These are phyloP conservation scores for Colletotrichum zoysiae DNA, from an alignment of 2,329 filamentous ascomycete species.

Conservation along the genomic window DNA sequence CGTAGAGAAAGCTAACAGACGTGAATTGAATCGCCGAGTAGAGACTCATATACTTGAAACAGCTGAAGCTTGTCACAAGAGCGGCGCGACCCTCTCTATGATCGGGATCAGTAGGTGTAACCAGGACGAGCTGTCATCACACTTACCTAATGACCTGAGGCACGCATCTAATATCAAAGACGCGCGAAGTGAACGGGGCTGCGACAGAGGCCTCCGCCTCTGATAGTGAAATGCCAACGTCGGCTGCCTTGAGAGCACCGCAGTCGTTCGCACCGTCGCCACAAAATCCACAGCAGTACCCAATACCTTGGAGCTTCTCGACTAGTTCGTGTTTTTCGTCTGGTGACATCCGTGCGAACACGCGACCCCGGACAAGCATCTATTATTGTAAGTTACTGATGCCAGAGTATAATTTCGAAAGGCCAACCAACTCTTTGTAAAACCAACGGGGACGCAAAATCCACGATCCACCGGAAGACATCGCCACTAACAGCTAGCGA, in stretches of 20 bases:
- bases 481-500: constrained; percentile 92
- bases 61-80: constrained; percentile 98
- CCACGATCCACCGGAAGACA: constrained; percentile 95
- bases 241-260: constrained; percentile 94
- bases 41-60: constrained; percentile 99
- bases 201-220: constrained; percentile 98
- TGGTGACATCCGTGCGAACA: constrained; percentile 98
- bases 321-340: constrained; percentile 99
- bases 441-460: constrained; percentile 86
- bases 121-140: constrained; percentile 34
- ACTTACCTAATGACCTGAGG: constrained; percentile 85
- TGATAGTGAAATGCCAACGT: constrained; percentile 96
- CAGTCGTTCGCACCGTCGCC: constrained; percentile 98
- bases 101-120: not conserved
- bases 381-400: constrained; percentile 51
- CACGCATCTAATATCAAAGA: constrained; percentile 97
- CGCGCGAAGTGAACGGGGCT: constrained; percentile 94
- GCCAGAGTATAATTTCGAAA: not conserved
- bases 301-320: constrained; percentile 95
- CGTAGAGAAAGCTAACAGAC: constrained; percentile 95
- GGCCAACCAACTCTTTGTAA: constrained; percentile 73
- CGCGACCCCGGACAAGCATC: constrained; percentile 91
- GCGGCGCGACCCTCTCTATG: constrained; percentile 88
- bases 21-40: constrained; percentile 99
- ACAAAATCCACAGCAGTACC: constrained; percentile 96